Conservation (phyloP, 2,329 filamentous ascomycete species). For the Microdochium nivale region DNA sequence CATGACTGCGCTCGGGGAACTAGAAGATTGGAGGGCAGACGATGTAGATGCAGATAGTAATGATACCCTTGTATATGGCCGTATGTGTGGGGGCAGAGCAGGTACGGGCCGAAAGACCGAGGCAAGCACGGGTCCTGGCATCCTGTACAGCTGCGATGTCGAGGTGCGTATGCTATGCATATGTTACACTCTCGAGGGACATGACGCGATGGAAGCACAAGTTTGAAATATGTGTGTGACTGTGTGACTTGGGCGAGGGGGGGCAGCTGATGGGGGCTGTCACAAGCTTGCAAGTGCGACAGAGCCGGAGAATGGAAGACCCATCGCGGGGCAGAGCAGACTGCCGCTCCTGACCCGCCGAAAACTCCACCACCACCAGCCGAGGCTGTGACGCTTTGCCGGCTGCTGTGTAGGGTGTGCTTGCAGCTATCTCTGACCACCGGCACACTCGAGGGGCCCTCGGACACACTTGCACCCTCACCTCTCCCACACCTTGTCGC, state of each 20-base stretch:
- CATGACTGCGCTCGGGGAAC: background rate
- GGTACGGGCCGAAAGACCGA: background rate
- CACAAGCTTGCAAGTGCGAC: too few relatives aligned
- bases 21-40: background rate
- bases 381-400: constrained; percentile 1
- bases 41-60: background rate
- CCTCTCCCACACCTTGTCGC: too few relatives aligned
- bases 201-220: background rate
- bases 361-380: background rate
- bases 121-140: background rate
- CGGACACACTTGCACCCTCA: too few relatives aligned
- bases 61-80: constrained; percentile 1
- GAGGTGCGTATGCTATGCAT: too few relatives aligned
- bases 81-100: background rate
- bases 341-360: too few relatives aligned
- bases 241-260: too few relatives aligned
- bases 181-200: background rate
- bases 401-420: too few relatives aligned
- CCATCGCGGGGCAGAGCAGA: background rate
- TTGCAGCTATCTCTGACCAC: background rate
- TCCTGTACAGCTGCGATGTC: too few relatives aligned
- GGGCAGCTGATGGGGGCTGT: too few relatives aligned
- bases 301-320: background rate
- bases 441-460: too few relatives aligned
- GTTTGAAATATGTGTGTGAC: too few relatives aligned